Evolutionary conservation across 2,329 filamentous ascomycete species (phyloP).

Genomic region (Colletotrichum echinochloae): DNA sequence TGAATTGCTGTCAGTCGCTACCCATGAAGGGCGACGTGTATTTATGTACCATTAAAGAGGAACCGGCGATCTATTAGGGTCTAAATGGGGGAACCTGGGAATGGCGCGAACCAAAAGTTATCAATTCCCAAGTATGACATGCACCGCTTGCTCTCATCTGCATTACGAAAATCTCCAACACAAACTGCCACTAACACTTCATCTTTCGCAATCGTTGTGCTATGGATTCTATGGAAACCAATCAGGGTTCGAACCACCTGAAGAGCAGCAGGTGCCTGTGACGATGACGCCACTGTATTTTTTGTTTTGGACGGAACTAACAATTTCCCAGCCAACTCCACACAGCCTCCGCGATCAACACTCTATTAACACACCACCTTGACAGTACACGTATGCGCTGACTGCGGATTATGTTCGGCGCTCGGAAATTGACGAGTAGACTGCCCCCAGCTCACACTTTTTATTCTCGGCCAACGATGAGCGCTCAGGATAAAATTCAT

Average conservation of each 20-base stretch:
- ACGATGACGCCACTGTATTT: slow-evolving; percentile 37
- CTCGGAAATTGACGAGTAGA: neutral
- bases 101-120: slow-evolving; percentile 15
- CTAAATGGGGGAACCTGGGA: neutral
- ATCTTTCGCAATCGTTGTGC: neutral
- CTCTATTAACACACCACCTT: neutral
- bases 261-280: neutral
- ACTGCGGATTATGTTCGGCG: slow-evolving; percentile 15
- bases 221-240: neutral
- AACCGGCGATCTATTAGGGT: slow-evolving; percentile 29
- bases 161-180: neutral
- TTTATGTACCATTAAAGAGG: slow-evolving; percentile 29
- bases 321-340: slow-evolving; percentile 35
- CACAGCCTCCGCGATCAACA: neutral
- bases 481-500: slow-evolving; percentile 57
- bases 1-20: neutral
- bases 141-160: too few relatives aligned
- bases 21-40: slow-evolving; percentile 11
- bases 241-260: neutral
- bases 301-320: slow-evolving; percentile 12
- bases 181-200: neutral
- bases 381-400: neutral
- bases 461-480: slow-evolving; percentile 44
- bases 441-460: slow-evolving; percentile 4
- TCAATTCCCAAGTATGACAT: neutral